Conservation (phyloP, 441 rosid species). For the Arabidopsis hybrid region DNA sequence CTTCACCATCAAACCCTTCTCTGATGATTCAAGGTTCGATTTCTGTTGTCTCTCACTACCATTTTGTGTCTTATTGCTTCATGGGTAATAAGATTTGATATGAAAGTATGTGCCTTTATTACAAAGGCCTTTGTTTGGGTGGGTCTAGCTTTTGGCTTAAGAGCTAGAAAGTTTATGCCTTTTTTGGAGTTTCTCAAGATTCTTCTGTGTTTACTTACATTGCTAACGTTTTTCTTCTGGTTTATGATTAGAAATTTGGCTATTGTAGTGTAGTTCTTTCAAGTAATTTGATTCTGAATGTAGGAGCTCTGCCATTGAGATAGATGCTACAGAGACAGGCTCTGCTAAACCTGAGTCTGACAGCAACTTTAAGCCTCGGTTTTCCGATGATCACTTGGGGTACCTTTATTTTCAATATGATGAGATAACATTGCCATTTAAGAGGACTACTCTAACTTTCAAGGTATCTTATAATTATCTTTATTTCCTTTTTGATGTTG, state of each 20-base stretch:
- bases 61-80: constrained; percentile 11
- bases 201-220: background rate
- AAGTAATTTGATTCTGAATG: constrained; percentile 28
- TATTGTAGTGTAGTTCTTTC: background rate
- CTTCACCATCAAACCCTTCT: constrained; percentile 33
- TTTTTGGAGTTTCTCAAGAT: background rate
- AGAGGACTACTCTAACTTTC: background rate
- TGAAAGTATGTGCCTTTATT: background rate
- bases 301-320: constrained; percentile 19
- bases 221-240: background rate
- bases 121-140: background rate
- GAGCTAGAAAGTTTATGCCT: background rate
- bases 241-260: constrained; percentile 3
- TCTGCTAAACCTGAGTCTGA: background rate
- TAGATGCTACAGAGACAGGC: background rate
- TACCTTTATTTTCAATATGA: constrained; percentile 27
- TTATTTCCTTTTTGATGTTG: constrained; percentile 1
- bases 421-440: background rate
- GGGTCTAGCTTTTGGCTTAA: background rate
- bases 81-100: background rate
- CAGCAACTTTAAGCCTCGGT: background rate
- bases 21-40: constrained; percentile 8
- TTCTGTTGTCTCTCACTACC: background rate
- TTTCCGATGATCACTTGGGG: background rate
- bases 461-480: constrained; percentile 30